Base-by-base conservation (phyloP, 192 early-diverging fungal genomes). In the Coemansia sp. region DNA sequence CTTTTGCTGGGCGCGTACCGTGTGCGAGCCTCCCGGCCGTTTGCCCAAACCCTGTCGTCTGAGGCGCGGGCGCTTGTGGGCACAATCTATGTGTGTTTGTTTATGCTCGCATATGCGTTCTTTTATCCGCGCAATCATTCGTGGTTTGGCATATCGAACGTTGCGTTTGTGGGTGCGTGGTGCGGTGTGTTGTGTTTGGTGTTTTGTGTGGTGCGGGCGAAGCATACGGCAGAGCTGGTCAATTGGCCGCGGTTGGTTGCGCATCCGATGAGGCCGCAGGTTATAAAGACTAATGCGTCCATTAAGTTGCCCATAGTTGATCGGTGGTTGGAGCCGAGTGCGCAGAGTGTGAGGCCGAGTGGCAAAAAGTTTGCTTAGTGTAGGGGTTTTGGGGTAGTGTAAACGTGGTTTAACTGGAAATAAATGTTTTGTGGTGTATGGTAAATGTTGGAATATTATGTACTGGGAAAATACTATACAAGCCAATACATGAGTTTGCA, bases 1-100 rank as follows among this genome's bases (percentile, higher is more conserved):
- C 69, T 98, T 39, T 86, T 98, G 64, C 76, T 96, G 47, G 94
- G 94, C 11, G 76, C 73, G 18, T 88, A 82, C 59, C 67, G 69
- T 4, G 81, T 87, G 10, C 62, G 69, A 45, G 57, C 54, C 29
- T 50, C 20, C 38, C 82, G 81, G 18, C 88, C 88, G 16, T 85
- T 90, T 64, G 55, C 68, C 19, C 76, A 78, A 18, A 77, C 77
- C n/a, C 83, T 82, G 57, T 74, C 88, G 0, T 45, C 85, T 2
- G 85, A 88, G 64, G 74, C 84, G 49, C 85, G 83, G 59, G 81
- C 83, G 2, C 39, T 84, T 10, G 59, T 81, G n/a, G 79, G 87
- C 59, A 80, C 58, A n/a, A 59, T 68, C 43, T 70, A 82, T 43
- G 71, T 75, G 55, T 72, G 62, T 57, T 56, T 78, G 24, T 77